phyloP scores from a whole-genome alignment of 2,329 filamentous ascomycete genomes.

The Polychaeton citri region DNA sequence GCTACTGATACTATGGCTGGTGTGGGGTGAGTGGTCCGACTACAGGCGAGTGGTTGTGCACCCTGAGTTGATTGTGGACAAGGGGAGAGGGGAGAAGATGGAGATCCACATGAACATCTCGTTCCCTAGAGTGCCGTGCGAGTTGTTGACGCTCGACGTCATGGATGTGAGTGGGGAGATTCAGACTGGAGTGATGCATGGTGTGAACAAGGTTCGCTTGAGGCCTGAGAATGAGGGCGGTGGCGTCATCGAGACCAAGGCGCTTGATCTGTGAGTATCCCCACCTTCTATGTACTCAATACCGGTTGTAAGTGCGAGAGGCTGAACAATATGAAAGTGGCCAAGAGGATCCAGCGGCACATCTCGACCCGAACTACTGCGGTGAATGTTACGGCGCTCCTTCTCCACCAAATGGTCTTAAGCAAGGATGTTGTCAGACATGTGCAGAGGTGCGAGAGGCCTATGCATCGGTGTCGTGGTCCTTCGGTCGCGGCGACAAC shows the following conservation, averaged over 20 bases:
- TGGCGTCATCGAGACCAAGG: constrained; percentile 55
- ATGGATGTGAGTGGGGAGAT: constrained; percentile 99
- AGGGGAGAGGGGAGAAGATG: constrained; percentile 96
- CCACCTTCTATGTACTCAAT: background rate
- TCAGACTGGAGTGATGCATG: constrained; percentile 86
- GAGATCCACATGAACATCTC: constrained; percentile 97
- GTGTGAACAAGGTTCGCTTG: constrained; percentile 81
- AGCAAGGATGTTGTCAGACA: constrained; percentile 89
- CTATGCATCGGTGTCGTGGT: constrained; percentile 81
- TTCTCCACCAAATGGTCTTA: constrained; percentile 55
- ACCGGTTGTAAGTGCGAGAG: background rate
- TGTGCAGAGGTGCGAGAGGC: constrained; percentile 95
- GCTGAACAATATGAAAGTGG: constrained; percentile 36
- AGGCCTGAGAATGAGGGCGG: constrained; percentile 60
- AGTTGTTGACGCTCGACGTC: constrained; percentile 89
- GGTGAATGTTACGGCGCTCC: constrained; percentile 83
- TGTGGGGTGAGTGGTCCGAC: constrained; percentile 92
- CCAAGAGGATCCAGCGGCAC: constrained; percentile 52
- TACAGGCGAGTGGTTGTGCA: constrained; percentile 76
- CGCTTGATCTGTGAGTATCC: constrained; percentile 50
- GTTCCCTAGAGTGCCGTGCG: constrained; percentile 86
- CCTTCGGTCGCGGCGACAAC: constrained; percentile 79
- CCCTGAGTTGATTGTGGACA: constrained; percentile 91
- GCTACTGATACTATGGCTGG: constrained; percentile 73
- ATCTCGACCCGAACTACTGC: constrained; percentile 86